A percentile compares a stretch with the other conserved stretches of the same genome.
phyloP scores from a whole-genome alignment of 768 basidiomycete species.

The Amanita subjunquillea region DNA sequence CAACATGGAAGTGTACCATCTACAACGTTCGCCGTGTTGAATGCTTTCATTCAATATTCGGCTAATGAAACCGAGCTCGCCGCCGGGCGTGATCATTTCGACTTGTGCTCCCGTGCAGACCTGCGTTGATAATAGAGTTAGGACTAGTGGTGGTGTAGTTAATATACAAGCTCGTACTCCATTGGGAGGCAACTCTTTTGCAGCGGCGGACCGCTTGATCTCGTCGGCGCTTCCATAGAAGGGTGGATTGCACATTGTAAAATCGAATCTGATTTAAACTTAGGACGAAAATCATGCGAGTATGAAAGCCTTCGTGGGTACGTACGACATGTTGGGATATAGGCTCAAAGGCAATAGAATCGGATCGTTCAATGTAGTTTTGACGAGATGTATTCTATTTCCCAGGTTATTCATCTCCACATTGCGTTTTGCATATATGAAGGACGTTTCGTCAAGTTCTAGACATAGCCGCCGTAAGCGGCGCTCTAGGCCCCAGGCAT shows the following conservation, averaged over 20 bases:
- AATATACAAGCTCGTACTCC: constrained; percentile 34
- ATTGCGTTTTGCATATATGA: constrained; percentile 43
- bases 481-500: background rate
- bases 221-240: constrained; percentile 81
- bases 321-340: constrained; percentile 7
- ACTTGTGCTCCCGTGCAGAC: constrained; percentile 78
- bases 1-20: constrained; percentile 92
- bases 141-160: background rate
- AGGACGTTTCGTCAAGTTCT: constrained; percentile 70
- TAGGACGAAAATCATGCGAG: background rate
- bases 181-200: constrained; percentile 57
- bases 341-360: constrained; percentile 36
- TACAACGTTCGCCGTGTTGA: constrained; percentile 35
- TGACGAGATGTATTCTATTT: constrained; percentile 38
- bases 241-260: constrained; percentile 95
- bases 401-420: constrained; percentile 45
- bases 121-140: constrained; percentile 24
- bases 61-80: constrained; percentile 71
- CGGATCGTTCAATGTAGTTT: constrained; percentile 21
- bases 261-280: constrained; percentile 39
- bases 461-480: background rate
- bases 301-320: constrained; percentile 1
- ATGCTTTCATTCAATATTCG: constrained; percentile 73
- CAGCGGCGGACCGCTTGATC: constrained; percentile 41
- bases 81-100: constrained; percentile 87